phyloP scores from a whole-genome alignment of 306 rosid species.

The Citrullus colocynthis region DNA sequence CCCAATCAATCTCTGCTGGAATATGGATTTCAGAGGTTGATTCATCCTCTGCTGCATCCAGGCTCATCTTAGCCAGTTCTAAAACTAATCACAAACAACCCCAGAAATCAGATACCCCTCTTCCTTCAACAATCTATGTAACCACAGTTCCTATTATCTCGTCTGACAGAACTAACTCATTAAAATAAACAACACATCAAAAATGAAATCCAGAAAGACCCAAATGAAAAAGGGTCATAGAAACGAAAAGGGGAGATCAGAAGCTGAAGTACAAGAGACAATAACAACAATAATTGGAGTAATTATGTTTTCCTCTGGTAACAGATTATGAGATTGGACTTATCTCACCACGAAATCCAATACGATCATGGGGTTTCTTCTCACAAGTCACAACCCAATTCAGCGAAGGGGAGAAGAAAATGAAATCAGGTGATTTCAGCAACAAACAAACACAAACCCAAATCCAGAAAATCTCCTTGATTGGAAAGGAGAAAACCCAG shows the following conservation, averaged over 20 bases:
- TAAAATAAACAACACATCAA: neutral
- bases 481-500: neutral
- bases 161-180: neutral
- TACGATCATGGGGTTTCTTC: slow-evolving; percentile 11
- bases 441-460: neutral
- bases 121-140: slow-evolving; percentile 3
- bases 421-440: neutral
- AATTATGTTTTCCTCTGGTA: slow-evolving; percentile 10
- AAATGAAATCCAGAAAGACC: neutral
- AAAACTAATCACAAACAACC: neutral
- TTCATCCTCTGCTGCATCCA: slow-evolving; percentile 58
- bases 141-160: neutral
- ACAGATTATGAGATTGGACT: slow-evolving; percentile 26
- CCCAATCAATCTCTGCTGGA: slow-evolving; percentile 90
- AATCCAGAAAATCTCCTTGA: neutral
- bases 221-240: neutral
- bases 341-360: slow-evolving; percentile 29
- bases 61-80: slow-evolving; percentile 75
- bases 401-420: neutral
- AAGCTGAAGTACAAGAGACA: neutral
- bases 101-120: slow-evolving; percentile 4
- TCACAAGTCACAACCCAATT: slow-evolving; percentile 3
- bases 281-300: neutral
- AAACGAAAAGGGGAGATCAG: neutral
- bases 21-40: slow-evolving; percentile 62